phyloP scores from a whole-genome alignment of 352 stramenopile species.

The Globisporangium okanoganense region DNA sequence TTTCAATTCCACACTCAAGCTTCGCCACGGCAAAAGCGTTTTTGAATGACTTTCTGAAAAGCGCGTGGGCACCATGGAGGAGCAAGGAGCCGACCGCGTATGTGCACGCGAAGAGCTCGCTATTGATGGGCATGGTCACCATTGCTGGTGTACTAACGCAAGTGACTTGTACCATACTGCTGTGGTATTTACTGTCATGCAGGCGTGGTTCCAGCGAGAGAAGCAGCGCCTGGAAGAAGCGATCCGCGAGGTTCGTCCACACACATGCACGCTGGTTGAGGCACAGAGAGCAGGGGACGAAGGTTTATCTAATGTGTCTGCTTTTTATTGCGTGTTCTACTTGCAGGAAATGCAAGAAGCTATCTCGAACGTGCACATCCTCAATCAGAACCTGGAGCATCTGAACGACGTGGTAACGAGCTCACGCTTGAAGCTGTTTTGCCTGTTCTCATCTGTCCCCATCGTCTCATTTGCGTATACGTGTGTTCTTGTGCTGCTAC shows the following conservation, averaged over 20 bases:
- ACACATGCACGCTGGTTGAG: too few relatives aligned
- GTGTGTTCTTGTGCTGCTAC: background rate
- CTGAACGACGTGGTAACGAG: slow-evolving; percentile 68
- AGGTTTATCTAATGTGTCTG: background rate
- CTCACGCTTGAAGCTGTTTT: background rate
- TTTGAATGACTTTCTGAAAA: slow-evolving; percentile 3
- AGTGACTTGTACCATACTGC: background rate
- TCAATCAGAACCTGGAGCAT: slow-evolving; percentile 80
- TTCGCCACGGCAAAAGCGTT: background rate
- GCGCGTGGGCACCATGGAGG: slow-evolving; percentile 3
- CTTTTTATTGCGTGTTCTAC: background rate
- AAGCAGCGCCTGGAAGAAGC: slow-evolving; percentile 67
- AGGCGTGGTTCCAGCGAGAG: slow-evolving; percentile 70
- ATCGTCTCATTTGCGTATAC: background rate
- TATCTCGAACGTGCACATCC: slow-evolving; percentile 77
- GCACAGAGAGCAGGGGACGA: background rate
- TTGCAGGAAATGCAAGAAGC: slow-evolving; percentile 74
- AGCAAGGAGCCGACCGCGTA: slow-evolving; percentile 7
- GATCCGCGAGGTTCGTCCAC: slow-evolving; percentile 49
- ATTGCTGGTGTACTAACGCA: background rate
- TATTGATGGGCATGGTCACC: background rate
- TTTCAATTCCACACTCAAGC: too few relatives aligned
- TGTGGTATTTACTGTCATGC: background rate
- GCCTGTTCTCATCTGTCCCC: background rate
- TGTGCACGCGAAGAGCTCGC: background rate